Percentiles rank a stretch among this genome's conserved stretches.
These are phyloP conservation scores for Stentor coeruleus DNA, from an alignment of 73 alveolate genomes.

Conservation along the genomic window DNA sequence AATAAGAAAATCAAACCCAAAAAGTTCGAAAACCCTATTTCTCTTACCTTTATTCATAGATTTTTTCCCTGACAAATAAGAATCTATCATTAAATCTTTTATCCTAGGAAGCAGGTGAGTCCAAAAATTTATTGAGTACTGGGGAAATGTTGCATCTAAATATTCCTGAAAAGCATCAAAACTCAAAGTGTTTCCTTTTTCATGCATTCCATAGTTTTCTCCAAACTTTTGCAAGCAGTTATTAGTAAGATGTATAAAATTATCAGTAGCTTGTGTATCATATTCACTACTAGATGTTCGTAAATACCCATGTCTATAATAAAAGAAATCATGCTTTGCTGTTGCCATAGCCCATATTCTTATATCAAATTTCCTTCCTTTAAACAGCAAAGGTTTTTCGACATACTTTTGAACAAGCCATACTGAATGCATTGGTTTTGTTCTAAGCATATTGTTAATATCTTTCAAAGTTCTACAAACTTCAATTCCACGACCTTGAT, in stretches of 20 bases:
- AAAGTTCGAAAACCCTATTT: slow-evolving; percentile 71
- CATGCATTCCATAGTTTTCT: slow-evolving; percentile 74
- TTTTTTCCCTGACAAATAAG: slow-evolving; percentile 65
- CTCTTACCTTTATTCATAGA: slow-evolving; percentile 61
- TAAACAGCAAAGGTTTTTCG: slow-evolving; percentile 82
- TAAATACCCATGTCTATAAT: slow-evolving; percentile 77
- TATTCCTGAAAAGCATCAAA: slow-evolving; percentile 64
- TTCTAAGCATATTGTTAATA: slow-evolving; percentile 50
- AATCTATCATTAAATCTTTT: slow-evolving; percentile 77
- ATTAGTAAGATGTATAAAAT: slow-evolving; percentile 87
- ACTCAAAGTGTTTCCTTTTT: slow-evolving; percentile 82
- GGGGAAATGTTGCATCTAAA: slow-evolving; percentile 59
- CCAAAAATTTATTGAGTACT: slow-evolving; percentile 58
- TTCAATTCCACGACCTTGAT: slow-evolving; percentile 90
- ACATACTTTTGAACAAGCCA: slow-evolving; percentile 87
- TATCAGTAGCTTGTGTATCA: slow-evolving; percentile 53
- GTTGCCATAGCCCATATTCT: slow-evolving; percentile 86
- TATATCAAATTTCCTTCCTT: slow-evolving; percentile 87
- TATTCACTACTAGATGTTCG: slow-evolving; percentile 71
- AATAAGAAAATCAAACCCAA: slow-evolving; percentile 28
- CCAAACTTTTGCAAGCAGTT: slow-evolving; percentile 78
- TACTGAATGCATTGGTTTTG: slow-evolving; percentile 38
- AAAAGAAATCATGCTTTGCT: slow-evolving; percentile 53
- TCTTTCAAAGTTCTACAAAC: slow-evolving; percentile 74
- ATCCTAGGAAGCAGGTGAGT: slow-evolving; percentile 78